Conservation (phyloP, 2,329 filamentous ascomycete genomes). For the Monosporascus sp. region DNA sequence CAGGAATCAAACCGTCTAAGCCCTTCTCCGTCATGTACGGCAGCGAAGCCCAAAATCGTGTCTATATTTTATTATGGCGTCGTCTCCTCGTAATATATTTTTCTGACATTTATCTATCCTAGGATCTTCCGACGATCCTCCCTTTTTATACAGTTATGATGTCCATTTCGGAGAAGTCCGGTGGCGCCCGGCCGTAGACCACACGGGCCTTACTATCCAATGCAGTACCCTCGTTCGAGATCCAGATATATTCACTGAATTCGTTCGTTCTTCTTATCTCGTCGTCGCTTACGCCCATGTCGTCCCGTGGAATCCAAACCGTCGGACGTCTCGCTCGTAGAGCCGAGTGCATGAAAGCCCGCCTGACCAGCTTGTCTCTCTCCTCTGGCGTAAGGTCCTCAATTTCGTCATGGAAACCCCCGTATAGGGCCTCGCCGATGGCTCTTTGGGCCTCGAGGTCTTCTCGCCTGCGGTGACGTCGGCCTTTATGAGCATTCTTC, state of each 20-base stretch:
- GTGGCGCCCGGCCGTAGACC: constrained; percentile 78
- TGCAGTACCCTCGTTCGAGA: constrained; percentile 88
- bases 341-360: constrained; percentile 87
- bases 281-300: constrained; percentile 85
- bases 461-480: constrained; percentile 42
- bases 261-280: constrained; percentile 74
- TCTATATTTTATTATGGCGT: too few species aligned
- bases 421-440: constrained; percentile 77
- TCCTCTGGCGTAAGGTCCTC: constrained; percentile 90
- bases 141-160: constrained; percentile 65
- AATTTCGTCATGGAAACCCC: constrained; percentile 84
- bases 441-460: constrained; percentile 69
- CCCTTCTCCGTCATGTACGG: too few species aligned
- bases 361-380: constrained; percentile 75
- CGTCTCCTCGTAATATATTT: too few species aligned
- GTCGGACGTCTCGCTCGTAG: constrained; percentile 78
- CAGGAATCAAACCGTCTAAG: too few species aligned
- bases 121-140: not conserved
- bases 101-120: too few species aligned
- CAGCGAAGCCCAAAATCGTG: too few species aligned
- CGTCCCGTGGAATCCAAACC: constrained; percentile 90
- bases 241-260: constrained; percentile 79
- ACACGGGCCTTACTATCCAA: constrained; percentile 79
- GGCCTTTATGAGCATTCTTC: constrained; percentile 41
- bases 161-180: constrained; percentile 85